Evolutionary conservation across 331 rosid genomes (phyloP), one percentile per base, ranked within the genome.

Genomic region (Quercus tomentella): DNA sequence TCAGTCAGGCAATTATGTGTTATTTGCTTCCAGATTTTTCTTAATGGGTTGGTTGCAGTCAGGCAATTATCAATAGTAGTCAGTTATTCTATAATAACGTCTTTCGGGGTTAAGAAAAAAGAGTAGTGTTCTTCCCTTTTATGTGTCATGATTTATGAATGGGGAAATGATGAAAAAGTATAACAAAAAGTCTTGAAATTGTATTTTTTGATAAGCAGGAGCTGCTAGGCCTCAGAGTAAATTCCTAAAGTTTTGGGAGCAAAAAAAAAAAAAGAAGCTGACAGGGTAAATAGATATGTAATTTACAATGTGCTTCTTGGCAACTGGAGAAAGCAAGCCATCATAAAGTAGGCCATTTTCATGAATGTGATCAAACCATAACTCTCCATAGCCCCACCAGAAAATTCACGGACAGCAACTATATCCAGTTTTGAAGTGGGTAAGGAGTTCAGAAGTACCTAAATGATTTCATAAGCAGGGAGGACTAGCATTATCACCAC

Each of bases 321-420:
- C 79, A 45, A 88, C 89, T 57, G 94, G 76, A 66, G 94, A 89
- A 82, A 85, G 85, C 82, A 85, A 86, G 17, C 79, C 89, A 84
- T 91, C 96, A 43, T 77, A 85, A 78, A 90, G 94, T 84, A 93
- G 73, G 26, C 81, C 88, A 77, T 82, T 93, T 87, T 93, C 97
- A 70, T 88, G 84, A 88, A 89, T 73, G 86, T 82, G 79, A 90
- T 91, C 84, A 89, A 80, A 77, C 97, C 97, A 82, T 93, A 90
- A 77, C 90, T 93, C 86, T 91, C 97, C 98, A 93, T 91, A 25
- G 26, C 26, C 26, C 26, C 26, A 25, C 26, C 26, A 25, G 26
- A 25, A 25, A 25, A 25, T 25, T 25, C 26, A 25, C 1, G 26
- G 26, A 25, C 2, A 25, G 84, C 92, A 56, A 88, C 94, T 77